These are phyloP conservation scores for Magnolia sinica DNA, from an alignment of 164 flowering plant species.

Conservation along the genomic window DNA sequence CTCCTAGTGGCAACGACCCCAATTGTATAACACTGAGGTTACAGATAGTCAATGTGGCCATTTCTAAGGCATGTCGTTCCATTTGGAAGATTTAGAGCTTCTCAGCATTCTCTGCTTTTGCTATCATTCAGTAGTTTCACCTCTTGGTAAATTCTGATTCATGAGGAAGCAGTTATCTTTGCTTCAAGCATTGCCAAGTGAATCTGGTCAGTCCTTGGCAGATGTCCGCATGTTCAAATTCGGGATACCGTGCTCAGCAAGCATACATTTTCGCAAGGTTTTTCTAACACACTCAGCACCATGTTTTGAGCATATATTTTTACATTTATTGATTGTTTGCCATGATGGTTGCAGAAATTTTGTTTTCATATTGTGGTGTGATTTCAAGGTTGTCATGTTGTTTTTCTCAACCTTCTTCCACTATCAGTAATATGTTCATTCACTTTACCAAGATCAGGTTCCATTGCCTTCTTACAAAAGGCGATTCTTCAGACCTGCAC, in stretches of 20 bases:
- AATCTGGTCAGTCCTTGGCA: constrained; percentile 11
- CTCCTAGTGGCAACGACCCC: neutral
- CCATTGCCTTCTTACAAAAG: constrained; percentile 17
- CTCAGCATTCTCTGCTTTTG: neutral
- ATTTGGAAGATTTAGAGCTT: neutral
- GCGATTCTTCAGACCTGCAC: constrained; percentile 13
- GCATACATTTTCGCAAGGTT: constrained; percentile 14
- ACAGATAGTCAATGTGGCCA: neutral
- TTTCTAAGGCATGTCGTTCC: neutral
- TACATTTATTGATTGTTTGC: neutral
- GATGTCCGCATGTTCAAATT: constrained; percentile 11
- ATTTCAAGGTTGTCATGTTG: too few relatives aligned
- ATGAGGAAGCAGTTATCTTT: constrained; percentile 1
- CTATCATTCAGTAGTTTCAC: neutral
- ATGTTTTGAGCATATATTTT: neutral
- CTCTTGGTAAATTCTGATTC: neutral
- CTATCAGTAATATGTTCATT: neutral
- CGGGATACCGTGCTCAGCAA: constrained; percentile 8
- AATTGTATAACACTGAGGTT: neutral
- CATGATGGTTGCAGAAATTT: neutral
- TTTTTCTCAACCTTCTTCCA: neutral
- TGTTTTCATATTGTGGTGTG: too few relatives aligned
- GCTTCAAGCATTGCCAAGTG: constrained; percentile 5
- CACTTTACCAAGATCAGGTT: constrained; percentile 16
- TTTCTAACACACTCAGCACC: constrained; percentile 8